A percentile compares a stretch with the other conserved stretches of the same genome.
These are phyloP conservation scores for Leishmania gerbilli DNA, from an alignment of 208 protist genomes.

Conservation along the genomic window DNA sequence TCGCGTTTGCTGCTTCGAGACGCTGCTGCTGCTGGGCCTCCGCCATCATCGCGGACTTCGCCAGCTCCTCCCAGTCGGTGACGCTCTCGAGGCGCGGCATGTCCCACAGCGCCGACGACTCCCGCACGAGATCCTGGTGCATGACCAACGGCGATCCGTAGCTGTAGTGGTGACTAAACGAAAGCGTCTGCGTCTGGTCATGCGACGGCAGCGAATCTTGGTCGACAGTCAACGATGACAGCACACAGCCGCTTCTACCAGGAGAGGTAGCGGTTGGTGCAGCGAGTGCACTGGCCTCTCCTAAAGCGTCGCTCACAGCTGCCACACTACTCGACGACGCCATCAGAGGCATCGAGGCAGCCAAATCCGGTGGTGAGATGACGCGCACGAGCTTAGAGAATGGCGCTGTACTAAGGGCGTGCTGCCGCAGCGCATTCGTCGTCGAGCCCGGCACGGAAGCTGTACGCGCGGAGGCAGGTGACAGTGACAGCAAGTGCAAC, in stretches of 20 bases:
- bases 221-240: background rate
- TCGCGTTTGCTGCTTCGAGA: background rate
- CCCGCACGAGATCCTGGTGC: background rate
- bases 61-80: conserved; percentile 29
- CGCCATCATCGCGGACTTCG: conserved; percentile 10
- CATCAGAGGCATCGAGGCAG: background rate
- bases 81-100: conserved; percentile 23
- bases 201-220: background rate
- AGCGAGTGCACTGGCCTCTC: background rate
- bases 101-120: background rate
- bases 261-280: background rate
- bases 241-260: background rate
- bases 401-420: background rate
- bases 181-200: background rate
- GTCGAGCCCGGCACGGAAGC: background rate
- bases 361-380: background rate
- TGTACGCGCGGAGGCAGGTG: background rate
- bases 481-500: background rate
- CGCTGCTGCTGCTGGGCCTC: conserved; percentile 16
- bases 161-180: background rate
- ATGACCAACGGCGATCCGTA: background rate
- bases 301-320: background rate
- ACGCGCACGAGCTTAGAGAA: background rate
- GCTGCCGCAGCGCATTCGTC: background rate
- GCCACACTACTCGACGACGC: background rate